These are phyloP conservation scores for Symbiotaphrina buchneri DNA, from an alignment of 495 filamentous ascomycete genomes.

Conservation along the genomic window DNA sequence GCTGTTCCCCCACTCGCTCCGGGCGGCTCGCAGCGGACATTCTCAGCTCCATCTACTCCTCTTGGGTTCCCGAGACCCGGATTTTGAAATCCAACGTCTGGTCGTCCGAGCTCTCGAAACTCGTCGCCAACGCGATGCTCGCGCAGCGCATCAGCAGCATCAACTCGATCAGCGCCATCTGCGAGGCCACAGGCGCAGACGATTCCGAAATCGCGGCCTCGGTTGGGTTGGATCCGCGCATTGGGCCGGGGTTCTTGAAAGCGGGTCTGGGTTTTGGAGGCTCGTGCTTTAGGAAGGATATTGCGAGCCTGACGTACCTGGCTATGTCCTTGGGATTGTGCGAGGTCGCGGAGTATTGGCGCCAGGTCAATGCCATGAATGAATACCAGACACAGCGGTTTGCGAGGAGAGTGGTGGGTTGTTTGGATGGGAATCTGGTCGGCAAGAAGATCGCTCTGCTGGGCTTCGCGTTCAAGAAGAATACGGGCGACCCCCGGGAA, in stretches of 20 bases:
- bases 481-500: slow-evolving; percentile 59
- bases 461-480: slow-evolving; percentile 67
- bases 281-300: slow-evolving; percentile 67
- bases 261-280: slow-evolving; percentile 63
- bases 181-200: slow-evolving; percentile 56
- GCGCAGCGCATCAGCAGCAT: slow-evolving; percentile 70
- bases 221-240: slow-evolving; percentile 47
- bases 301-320: slow-evolving; percentile 53
- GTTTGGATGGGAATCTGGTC: slow-evolving; percentile 40
- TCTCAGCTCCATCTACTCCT: slow-evolving; percentile 40
- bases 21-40: slow-evolving; percentile 37
- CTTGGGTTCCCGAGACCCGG: slow-evolving; percentile 42
- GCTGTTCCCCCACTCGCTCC: slow-evolving; percentile 29
- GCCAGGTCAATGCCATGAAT: slow-evolving; percentile 50
- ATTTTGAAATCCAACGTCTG: slow-evolving; percentile 57
- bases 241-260: slow-evolving; percentile 55
- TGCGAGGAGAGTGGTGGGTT: slow-evolving; percentile 33
- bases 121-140: slow-evolving; percentile 62
- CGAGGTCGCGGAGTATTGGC: slow-evolving; percentile 62
- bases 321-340: slow-evolving; percentile 44
- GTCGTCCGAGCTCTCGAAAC: slow-evolving; percentile 62
- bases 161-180: slow-evolving; percentile 61
- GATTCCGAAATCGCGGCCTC: slow-evolving; percentile 47
- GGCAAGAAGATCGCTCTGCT: slow-evolving; percentile 51
- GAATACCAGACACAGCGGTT: slow-evolving; percentile 54